phyloP scores from a whole-genome alignment of 2,329 filamentous ascomycete species.

The Scedosporium minutisporum region DNA sequence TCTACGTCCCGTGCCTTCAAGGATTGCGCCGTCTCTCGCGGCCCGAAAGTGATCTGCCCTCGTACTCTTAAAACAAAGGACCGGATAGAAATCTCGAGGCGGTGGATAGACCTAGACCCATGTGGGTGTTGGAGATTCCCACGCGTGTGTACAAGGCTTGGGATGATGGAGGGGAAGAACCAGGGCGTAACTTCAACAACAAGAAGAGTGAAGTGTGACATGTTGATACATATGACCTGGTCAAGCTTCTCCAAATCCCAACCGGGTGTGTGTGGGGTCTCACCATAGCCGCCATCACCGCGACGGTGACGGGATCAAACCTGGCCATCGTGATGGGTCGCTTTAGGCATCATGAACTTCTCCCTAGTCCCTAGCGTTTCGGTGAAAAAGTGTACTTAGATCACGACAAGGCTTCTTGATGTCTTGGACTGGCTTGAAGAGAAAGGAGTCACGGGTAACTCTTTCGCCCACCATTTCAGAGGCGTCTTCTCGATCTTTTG shows the following conservation, averaged over 20 bases:
- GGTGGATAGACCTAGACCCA: not conserved
- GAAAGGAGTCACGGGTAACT: not conserved
- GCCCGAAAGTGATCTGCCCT: not conserved
- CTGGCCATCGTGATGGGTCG: too few species aligned
- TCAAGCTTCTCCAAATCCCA: not conserved
- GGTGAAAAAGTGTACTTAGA: too few species aligned
- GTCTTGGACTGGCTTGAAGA: not conserved
- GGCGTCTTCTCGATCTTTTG: not conserved
- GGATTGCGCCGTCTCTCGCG: not conserved
- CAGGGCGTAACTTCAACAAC: not conserved
- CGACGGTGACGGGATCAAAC: not conserved
- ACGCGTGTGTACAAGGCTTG: not conserved
- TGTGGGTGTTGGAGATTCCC: not conserved
- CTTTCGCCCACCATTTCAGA: not conserved
- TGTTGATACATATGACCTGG: constrained; percentile 2
- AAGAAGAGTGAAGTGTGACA: not conserved
- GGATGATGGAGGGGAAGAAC: not conserved
- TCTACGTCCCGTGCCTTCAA: not conserved
- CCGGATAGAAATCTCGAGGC: not conserved
- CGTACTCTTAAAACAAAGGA: not conserved
- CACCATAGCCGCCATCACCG: not conserved
- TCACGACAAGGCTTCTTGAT: not conserved
- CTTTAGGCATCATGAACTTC: too few species aligned
- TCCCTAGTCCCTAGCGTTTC: too few species aligned
- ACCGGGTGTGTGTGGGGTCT: constrained; percentile 2